These are phyloP conservation scores for Yarrowia sp. DNA, from an alignment of 805 yeast species.

Conservation along the genomic window DNA sequence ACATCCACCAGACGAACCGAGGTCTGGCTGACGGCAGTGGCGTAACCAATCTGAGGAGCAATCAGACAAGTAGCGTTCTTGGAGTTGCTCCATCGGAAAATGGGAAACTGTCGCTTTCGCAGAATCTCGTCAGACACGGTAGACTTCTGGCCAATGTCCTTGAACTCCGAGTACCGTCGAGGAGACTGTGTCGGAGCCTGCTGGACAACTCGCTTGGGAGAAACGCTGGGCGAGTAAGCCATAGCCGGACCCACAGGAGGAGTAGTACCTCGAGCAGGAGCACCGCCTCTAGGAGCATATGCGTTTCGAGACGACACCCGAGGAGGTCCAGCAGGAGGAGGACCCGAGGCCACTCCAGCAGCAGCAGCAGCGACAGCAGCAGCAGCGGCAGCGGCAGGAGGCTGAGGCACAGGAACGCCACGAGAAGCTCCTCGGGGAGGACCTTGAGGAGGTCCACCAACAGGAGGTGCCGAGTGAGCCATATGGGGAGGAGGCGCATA, in stretches of 20 bases:
- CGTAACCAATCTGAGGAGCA: slow-evolving; percentile 42
- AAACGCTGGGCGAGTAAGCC: slow-evolving; percentile 10
- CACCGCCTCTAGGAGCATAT: slow-evolving; percentile 3
- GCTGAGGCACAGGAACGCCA: background rate
- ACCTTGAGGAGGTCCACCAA: background rate
- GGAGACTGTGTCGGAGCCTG: background rate
- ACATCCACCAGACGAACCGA: slow-evolving; percentile 34
- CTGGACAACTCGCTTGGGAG: slow-evolving; percentile 16
- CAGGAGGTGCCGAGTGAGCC: background rate
- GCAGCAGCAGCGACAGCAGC: slow-evolving; percentile 1
- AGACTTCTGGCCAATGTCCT: slow-evolving; percentile 17
- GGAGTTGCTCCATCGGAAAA: slow-evolving; percentile 63
- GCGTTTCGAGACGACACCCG: slow-evolving; percentile 15
- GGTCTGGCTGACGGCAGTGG: slow-evolving; percentile 36
- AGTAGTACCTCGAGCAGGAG: slow-evolving; percentile 7
- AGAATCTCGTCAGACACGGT: slow-evolving; percentile 42
- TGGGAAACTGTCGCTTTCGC: slow-evolving; percentile 64
- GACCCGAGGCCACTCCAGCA: background rate
- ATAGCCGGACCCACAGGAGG: slow-evolving; percentile 4
- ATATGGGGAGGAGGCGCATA: slow-evolving; percentile 10
- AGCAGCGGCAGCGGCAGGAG: background rate
- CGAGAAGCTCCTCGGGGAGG: slow-evolving; percentile 9
- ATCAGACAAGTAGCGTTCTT: slow-evolving; percentile 46
- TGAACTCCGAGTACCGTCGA: slow-evolving; percentile 16
- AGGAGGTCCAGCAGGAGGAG: slow-evolving; percentile 13